Evolutionary conservation across 2,329 filamentous ascomycete genomes (phyloP).

Genomic region (Lasiodiplodia sp.): DNA sequence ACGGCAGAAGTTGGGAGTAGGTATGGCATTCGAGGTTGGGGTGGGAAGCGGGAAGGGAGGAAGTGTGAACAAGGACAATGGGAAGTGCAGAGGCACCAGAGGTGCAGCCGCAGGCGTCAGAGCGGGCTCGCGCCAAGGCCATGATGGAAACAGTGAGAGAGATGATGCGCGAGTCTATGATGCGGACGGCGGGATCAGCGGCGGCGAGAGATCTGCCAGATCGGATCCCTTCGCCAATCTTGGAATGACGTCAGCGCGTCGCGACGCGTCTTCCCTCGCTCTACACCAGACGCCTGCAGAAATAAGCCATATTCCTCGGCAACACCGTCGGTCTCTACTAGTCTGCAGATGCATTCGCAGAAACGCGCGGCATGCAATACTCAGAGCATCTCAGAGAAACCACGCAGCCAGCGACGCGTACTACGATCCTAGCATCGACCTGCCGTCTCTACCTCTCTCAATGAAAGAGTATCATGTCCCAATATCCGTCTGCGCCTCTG

Average conservation of each 20-base stretch:
- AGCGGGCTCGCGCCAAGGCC: conserved; percentile 4
- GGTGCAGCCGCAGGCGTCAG: conserved; percentile 10
- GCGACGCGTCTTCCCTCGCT: conserved; percentile 6
- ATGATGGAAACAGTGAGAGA: conserved; percentile 13
- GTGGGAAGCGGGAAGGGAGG: not conserved
- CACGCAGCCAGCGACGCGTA: not conserved
- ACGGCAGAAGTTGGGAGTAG: not conserved
- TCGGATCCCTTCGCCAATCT: conserved; percentile 22
- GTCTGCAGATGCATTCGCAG: not conserved
- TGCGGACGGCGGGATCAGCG: conserved; percentile 19
- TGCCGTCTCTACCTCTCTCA: not conserved
- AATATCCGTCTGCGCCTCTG: not conserved
- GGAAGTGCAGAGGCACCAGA: not conserved
- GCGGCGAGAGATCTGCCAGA: conserved; percentile 18
- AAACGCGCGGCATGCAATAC: not conserved
- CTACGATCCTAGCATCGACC: not conserved
- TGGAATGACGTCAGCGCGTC: conserved; percentile 25
- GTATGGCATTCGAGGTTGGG: conserved; percentile 5
- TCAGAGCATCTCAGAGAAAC: not conserved
- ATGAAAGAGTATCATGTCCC: not conserved
- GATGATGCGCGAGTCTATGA: conserved; percentile 23
- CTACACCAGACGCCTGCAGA: not conserved
- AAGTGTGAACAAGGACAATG: not conserved
- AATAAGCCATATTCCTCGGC: not conserved
- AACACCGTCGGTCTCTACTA: not conserved